Evolutionary conservation across 1,139 yeast species (phyloP), one percentile per base, ranked within the genome.

Genomic region (Suhomyces bolitotheri): DNA sequence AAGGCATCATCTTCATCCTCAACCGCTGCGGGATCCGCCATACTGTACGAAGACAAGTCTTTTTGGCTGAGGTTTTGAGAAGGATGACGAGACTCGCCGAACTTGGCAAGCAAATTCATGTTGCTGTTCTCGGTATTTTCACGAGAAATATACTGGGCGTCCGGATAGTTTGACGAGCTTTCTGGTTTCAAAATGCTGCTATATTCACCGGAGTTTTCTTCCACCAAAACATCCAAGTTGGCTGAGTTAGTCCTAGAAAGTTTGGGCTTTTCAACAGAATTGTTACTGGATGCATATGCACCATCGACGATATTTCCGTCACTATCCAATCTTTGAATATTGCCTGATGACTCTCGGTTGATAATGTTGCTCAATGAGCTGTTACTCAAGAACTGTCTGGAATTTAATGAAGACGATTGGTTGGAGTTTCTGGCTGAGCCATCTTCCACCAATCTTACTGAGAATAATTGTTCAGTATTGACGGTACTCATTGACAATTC

Each of bases 401-500:
- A 59, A 9, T 49, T 51, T 22, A 33, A 27, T 2, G 40, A 33
- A 2, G 71, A 60, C 14, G 62, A 55, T 28, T 42, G 54, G 29
- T 46, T 48, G 30, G 69, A 75, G 27, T 61, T 60, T 13, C 59
- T 41, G 39, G 36, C 31, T 8, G 53, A 47, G 31, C 65, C 64
- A 47, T 80, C 83, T 15, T 80, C 84, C 16, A 87, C 90, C 33
- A 87, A 65, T 50, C 90, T 75, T 25, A 92, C 88, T 7, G 89
- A 83, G 52, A 88, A 74, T 30, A 89, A 69, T 57, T 88, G 94
- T 39, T 82, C 89, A 0, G 96, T 86, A 31, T 92, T 82, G 17
- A 89, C 92, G 0, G 96, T 88, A 22, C 92, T 90, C 45, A 85
- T 54, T 1, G 96, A 85, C 22, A 76, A 77, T 40, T 78, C 70